Conservation (phyloP, 2,329 filamentous ascomycete species). For the Pyrenophora seminiperda region DNA sequence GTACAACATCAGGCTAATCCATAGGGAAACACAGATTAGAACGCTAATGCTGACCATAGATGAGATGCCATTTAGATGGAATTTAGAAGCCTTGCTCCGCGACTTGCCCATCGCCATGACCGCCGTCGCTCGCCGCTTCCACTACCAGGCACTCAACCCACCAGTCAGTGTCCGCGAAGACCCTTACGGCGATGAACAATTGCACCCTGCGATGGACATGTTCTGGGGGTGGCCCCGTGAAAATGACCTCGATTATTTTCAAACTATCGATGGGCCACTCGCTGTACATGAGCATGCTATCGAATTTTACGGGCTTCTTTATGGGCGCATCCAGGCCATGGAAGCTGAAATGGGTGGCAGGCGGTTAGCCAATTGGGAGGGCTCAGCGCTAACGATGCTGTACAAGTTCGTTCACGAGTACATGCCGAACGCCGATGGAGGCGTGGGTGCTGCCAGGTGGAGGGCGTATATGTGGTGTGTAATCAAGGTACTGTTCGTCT, state of each 20-base stretch:
- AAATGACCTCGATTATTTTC: not conserved
- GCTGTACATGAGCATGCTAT: not conserved
- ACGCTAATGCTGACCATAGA: not conserved
- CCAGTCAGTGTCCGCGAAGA: not conserved
- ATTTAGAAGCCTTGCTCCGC: not conserved
- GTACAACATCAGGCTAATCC: not conserved
- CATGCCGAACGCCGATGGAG: not conserved
- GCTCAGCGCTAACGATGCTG: not conserved
- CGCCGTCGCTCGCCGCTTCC: not conserved
- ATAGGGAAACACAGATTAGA: not conserved
- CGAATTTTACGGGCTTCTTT: not conserved
- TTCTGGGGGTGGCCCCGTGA: no score
- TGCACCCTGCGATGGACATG: no score
- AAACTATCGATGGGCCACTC: not conserved
- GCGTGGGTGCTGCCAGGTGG: not conserved
- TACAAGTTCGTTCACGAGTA: not conserved
- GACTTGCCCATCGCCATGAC: not conserved
- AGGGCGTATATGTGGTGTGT: conserved; percentile 1
- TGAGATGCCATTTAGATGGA: conserved; percentile 1
- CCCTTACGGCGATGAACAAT: not conserved
- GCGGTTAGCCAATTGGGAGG: not conserved
- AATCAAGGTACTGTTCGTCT: conserved; percentile 1
- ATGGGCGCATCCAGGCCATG: not conserved
- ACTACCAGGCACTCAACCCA: not conserved
- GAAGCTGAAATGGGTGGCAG: not conserved